Base-by-base conservation (phyloP, 208 protist species). In the Wallacemonas rigidus region DNA sequence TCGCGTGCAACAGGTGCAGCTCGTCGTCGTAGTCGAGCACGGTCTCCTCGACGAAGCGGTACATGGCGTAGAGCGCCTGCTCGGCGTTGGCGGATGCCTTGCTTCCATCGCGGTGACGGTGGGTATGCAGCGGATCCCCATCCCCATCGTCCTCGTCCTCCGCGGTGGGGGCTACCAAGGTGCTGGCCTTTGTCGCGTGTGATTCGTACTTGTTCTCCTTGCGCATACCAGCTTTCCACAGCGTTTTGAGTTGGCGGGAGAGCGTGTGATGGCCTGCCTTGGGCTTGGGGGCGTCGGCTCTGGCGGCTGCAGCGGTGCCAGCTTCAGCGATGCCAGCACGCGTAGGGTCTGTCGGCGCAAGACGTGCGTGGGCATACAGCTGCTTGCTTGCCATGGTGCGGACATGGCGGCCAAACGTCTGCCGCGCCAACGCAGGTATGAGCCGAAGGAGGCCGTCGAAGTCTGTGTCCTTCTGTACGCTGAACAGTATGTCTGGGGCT, bases 31-130 rank as follows among this genome's bases (percentile, higher is more conserved):
- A 91, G n/a, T 91, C 81, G 38, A 80, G 58, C 67, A 88, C 55
- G 40, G 85, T 47, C 71, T 91, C 86, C 76, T 91, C 80, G 51
- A 91, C 81, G 69, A 86, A 87, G 62, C 85, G 85, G 47, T 81
- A 86, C 61, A 81, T 76, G 15, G 77, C 73, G 53, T 80, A 83
- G 69, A 81, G 60, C 7, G 60, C 60, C 17, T 53, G 60, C 60
- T 65, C 60, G n/a, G 60, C 60, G 41, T 41, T 65, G 38, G 54
- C 6, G 7, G 14, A 8, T 17, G 60, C 8, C 36, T 43, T 57
- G 39, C 36, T 48, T 39, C 47, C 72, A 40, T 61, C 67, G 60
- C 15, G 5, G 6, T 17, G 7, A n/a, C 60, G 11, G 60, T 44
- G 60, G 0, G 60, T 7, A 17, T 65, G 36, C 7, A 65, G 40